Evolutionary conservation across 305 asterid genomes (phyloP), one percentile per base, ranked within the genome.

Genomic region (Plantago coronopus): DNA sequence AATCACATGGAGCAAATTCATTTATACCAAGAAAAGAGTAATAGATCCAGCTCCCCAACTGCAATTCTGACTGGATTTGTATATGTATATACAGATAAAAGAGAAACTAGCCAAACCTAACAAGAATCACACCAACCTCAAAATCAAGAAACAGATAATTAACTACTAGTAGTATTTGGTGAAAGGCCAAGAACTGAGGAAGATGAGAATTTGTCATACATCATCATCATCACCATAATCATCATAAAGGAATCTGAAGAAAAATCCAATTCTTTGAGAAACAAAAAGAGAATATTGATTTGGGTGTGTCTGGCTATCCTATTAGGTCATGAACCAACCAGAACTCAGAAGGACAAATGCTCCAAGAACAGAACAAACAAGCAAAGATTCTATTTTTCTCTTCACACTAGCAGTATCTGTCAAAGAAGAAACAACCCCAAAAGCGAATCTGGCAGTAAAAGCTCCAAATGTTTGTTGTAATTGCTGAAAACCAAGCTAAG

Each of bases 1-100:
- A 78, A 89, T 57, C 25, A 87, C 79, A 78, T 87, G 75, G 71
- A 85, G 68, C 63, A 94, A 81, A 84, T 75, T 94, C 97, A 94
- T 88, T 80, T 77, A 85, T 42, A 74, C 81, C 69, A 71, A 62
- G 48, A 59, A 17, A 69, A 57, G 29, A 61, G 63, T 68, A 65
- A 61, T 53, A 75, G 69, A 62, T 63, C 69, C 71, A 73, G 65
- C 70, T 67, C 56, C 25, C 45, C 42, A 53, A 34, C 58, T 48
- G 16, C 44, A 62, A 17, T 62, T 58, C 55, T 46, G 57, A 57
- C 27, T 65, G 69, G 54, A 66, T 27, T 7, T 53, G 5, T 38
- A 63, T 44, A 51, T 61, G 63, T 55, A 45, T 61, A 65, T 44
- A 15, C 58, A 37, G 57, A 68, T 54, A 70, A 64, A 72, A 53